Conservation (phyloP, 768 basidiomycete species). For the Udeniomyces megalosporus region DNA sequence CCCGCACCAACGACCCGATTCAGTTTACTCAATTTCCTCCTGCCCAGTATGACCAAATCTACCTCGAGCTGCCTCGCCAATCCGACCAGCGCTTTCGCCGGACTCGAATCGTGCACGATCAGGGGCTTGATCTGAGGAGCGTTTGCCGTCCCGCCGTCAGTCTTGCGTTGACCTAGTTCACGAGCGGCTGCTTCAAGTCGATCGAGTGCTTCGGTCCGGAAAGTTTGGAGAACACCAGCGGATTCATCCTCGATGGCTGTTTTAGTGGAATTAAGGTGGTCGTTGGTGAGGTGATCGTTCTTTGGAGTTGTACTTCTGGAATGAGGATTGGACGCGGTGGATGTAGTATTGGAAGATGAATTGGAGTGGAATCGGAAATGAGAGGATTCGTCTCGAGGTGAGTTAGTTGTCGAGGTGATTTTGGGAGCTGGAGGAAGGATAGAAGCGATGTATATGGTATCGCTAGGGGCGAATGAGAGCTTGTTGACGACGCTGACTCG, state of each 20-base stretch:
- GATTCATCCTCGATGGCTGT: no score
- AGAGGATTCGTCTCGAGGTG: neutral
- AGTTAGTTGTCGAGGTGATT: neutral
- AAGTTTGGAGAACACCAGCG: no score
- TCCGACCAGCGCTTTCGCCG: slow-evolving; percentile 7
- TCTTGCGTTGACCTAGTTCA: neutral
- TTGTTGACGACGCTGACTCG: slow-evolving; percentile 6
- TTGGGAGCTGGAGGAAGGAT: neutral
- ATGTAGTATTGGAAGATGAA: neutral
- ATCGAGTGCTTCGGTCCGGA: no score
- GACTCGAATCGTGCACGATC: slow-evolving; percentile 3
- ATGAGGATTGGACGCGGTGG: neutral
- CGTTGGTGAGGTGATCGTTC: neutral
- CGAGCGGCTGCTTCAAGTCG: no score
- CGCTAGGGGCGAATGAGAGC: slow-evolving; percentile 5
- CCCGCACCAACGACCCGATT: slow-evolving; percentile 13
- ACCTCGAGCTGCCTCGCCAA: neutral
- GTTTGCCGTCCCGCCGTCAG: no score
- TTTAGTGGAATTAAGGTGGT: neutral
- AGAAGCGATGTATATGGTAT: slow-evolving; percentile 2
- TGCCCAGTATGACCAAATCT: slow-evolving; percentile 14
- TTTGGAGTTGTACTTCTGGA: neutral
- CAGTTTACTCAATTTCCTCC: slow-evolving; percentile 6
- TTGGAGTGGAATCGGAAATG: neutral
- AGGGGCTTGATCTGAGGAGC: no score